These are phyloP conservation scores for Licmophora abbreviata DNA, from an alignment of 108 stramenopile species.

Conservation along the genomic window DNA sequence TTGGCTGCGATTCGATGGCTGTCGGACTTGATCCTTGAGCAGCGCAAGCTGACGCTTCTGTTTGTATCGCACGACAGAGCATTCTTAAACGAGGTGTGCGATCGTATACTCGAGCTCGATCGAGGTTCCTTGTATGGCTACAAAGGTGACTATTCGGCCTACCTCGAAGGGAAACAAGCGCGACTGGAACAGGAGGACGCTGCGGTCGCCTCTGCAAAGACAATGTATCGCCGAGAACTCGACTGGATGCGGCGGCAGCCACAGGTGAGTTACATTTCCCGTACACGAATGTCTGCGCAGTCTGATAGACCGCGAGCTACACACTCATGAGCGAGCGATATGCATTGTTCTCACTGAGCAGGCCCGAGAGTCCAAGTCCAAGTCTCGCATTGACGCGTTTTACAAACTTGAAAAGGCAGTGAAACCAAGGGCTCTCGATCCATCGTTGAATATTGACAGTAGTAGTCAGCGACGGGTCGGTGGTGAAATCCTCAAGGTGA, in stretches of 20 bases:
- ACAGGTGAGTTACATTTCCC: too few relatives aligned
- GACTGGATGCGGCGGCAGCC: conserved; percentile 89
- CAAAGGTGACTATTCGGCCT: conserved; percentile 56
- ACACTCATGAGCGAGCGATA: too few relatives aligned
- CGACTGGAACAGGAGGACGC: conserved; percentile 67
- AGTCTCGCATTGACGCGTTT: conserved; percentile 69
- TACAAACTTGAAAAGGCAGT: conserved; percentile 73
- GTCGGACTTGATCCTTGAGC: conserved; percentile 61
- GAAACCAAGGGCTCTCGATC: conserved; percentile 63
- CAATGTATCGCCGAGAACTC: conserved; percentile 50
- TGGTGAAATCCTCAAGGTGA: conserved; percentile 1
- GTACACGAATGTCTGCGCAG: too few relatives aligned
- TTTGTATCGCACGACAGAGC: conserved; percentile 96
- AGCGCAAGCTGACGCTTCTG: conserved; percentile 78
- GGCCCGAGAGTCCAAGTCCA: conserved; percentile 43
- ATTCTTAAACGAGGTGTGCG: conserved; percentile 89
- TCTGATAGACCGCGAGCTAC: too few relatives aligned
- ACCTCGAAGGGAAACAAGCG: conserved; percentile 61
- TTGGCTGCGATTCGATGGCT: conserved; percentile 93
- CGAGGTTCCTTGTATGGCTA: conserved; percentile 63
- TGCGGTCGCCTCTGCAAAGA: conserved; percentile 46
- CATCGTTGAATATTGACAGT: conserved; percentile 36
- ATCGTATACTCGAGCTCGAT: conserved; percentile 71
- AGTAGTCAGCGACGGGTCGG: conserved; percentile 16
- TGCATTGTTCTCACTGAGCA: too few relatives aligned